Evolutionary conservation across 1,139 yeast species (phyloP).

Genomic region (Pichia sp.): DNA sequence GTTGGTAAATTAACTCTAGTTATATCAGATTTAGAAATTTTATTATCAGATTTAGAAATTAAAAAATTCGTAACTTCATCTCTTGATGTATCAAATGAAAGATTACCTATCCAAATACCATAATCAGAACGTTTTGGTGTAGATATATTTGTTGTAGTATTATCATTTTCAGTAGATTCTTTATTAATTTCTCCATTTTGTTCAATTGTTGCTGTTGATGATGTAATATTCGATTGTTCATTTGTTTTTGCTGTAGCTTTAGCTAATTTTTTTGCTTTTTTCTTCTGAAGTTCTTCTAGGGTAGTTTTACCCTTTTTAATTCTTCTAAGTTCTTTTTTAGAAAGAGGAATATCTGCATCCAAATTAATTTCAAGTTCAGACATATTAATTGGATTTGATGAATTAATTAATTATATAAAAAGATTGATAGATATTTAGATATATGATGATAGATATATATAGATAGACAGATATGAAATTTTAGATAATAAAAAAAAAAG

Average conservation of each 20-base stretch:
- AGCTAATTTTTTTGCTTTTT: slow-evolving; percentile 25
- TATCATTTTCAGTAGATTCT: neutral
- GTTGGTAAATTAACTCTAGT: slow-evolving; percentile 62
- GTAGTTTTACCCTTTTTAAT: slow-evolving; percentile 74
- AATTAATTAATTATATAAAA: too few relatives aligned
- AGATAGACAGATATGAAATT: too few relatives aligned
- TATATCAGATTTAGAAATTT: slow-evolving; percentile 41
- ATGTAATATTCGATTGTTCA: too few relatives aligned
- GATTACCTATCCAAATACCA: slow-evolving; percentile 94
- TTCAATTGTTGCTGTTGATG: neutral
- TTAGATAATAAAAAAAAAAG: too few relatives aligned
- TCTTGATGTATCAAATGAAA: slow-evolving; percentile 76
- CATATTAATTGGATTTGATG: too few relatives aligned
- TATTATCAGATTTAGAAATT: slow-evolving; percentile 48
- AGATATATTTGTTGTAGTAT: neutral
- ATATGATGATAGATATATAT: too few relatives aligned
- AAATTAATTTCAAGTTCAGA: slow-evolving; percentile 65
- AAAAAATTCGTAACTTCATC: slow-evolving; percentile 69
- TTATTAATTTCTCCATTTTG: neutral
- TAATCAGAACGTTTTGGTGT: slow-evolving; percentile 40
- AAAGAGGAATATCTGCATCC: slow-evolving; percentile 70
- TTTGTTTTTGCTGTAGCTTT: slow-evolving; percentile 10
- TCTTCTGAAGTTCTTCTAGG: slow-evolving; percentile 47
- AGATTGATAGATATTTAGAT: too few relatives aligned
- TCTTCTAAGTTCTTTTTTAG: slow-evolving; percentile 86